Evolutionary conservation across 2,329 filamentous ascomycete species (phyloP), one percentile per base, ranked within the genome.

Genomic region (Alternaria gansuensis): DNA sequence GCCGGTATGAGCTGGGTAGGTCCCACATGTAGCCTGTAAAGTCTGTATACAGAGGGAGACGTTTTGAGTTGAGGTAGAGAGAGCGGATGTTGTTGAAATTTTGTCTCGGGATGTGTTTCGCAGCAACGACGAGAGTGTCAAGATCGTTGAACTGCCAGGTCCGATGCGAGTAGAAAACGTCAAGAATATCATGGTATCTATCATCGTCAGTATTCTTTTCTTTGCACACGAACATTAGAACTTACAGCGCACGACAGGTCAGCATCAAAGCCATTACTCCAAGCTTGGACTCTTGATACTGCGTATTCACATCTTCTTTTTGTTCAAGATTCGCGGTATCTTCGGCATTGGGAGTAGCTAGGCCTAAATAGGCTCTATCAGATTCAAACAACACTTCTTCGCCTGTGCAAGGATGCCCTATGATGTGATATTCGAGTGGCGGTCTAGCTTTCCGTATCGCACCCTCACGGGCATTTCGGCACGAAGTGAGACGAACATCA

Each of bases 81-180:
- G 52, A 55, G 33, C 52, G 31, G 21, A 55, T 55, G 21, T 7
- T 28, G 34, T 41, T 43, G 29, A 52, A 52, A 17, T 50, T 11
- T 11, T 26, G 34, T 7, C 6, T 23, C 8, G 50, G 51, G 29
- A 41, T 54, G 10, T 36, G 29, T 21, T 26, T 9, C 11, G 51
- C 33, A 34, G 41, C 17, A 23, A 54, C 8, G 21, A 37, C 3
- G 6, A 54, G 13, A 21, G 51, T 54, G 26, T 54, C 40, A 21
- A 54, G 51, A 29, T 54, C 33, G n/a, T 45, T 33, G 37, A 54
- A 26, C 17, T 45, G 37, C n/a, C 24, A 46, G 11, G 40, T 46
- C 6, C 40, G 41, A 10, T 46, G 31, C 11, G 37, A 14, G 37
- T 26, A 43, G 36, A 41, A n/a, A 5, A 43, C 5, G 13, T 26